These are phyloP conservation scores for Phaeomoniella chlamydospora DNA, from an alignment of 2,329 filamentous ascomycete genomes.

Conservation along the genomic window DNA sequence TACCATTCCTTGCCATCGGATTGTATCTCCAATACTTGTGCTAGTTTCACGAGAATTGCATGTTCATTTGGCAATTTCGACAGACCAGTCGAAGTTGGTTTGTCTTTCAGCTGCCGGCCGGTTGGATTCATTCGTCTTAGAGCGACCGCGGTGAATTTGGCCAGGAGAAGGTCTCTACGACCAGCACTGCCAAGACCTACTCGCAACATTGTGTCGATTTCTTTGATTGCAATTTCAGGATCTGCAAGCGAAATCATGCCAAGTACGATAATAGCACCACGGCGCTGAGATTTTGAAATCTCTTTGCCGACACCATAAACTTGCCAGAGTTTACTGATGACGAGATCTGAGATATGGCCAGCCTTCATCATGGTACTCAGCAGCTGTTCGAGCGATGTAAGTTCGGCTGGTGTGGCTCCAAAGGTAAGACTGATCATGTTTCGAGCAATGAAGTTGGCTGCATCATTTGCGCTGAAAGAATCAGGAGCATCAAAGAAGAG, in stretches of 20 bases:
- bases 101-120: slow-evolving; percentile 65
- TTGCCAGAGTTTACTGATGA: slow-evolving; percentile 89
- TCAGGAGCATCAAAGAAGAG: slow-evolving; percentile 94
- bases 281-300: slow-evolving; percentile 78
- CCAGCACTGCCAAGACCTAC: slow-evolving; percentile 77
- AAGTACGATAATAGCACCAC: slow-evolving; percentile 88
- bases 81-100: slow-evolving; percentile 33
- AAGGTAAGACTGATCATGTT: slow-evolving; percentile 99
- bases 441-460: slow-evolving; percentile 85
- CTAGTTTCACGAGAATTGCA: slow-evolving; percentile 66
- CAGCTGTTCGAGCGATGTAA: slow-evolving; percentile 89
- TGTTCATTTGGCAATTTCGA: slow-evolving; percentile 84
- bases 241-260: slow-evolving; percentile 92
- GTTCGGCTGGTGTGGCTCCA: slow-evolving; percentile 81
- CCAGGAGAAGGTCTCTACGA: slow-evolving; percentile 68
- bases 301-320: slow-evolving; percentile 91
- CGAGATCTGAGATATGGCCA: slow-evolving; percentile 69
- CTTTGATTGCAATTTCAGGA: slow-evolving; percentile 81
- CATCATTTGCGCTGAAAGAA: slow-evolving; percentile 73
- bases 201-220: slow-evolving; percentile 86
- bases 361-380: slow-evolving; percentile 96
- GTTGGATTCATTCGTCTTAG: slow-evolving; percentile 78
- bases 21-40: slow-evolving; percentile 69
- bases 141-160: slow-evolving; percentile 91
- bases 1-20: slow-evolving; percentile 91